Evolutionary conservation across 2,329 filamentous ascomycete species (phyloP), one percentile per base, ranked within the genome.

Genomic region (Beauveria varroae): DNA sequence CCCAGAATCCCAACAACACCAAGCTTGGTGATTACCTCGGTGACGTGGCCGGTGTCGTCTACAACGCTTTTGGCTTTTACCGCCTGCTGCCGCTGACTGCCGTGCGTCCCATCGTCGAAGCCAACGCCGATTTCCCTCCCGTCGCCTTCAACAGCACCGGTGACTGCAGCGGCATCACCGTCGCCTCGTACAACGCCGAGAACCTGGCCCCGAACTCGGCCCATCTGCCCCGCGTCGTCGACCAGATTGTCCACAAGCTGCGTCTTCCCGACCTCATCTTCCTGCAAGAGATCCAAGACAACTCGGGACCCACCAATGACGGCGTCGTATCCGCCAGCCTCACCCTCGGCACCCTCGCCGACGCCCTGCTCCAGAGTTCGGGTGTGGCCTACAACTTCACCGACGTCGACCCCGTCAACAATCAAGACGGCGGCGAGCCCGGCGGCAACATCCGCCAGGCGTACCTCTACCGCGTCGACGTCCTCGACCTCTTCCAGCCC

Each of bases 371-470:
- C 50, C 67, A 70, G 3, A 73, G 78, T 10, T 77, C 75, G 43
- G 80, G 80, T 26, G 76, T 81, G 1, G 72, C 78, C 10, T 91
- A 91, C 73, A 73, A 76, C 46, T 90, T 81, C 68, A 75, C 80
- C 30, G 81, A 85, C 64, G 79, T 90, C 60, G 77, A 76, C 49
- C 87, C 87, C 2, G 73, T 80, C 40, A 75, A 89, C 69, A 78
- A 82, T 71, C 67, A 79, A 64, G 86, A 90, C 65, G 88, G 88
- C 62, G 88, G 88, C 40, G 74, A 83, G 63, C 84, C 86, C 1
- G 87, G 88, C 16, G 87, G 86, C 43, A 90, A 91, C 75, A 90
- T 91, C 71, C 87, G 87, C 50, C 77, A 78, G 52, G 87, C 86
- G 0, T 91, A 89, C 73, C 77, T 91, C 12, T 91, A 89, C 79